Percentiles rank a stretch among this genome's conserved stretches.
These are phyloP conservation scores for Groenewaldozyma tartarivorans DNA, from an alignment of 805 yeast genomes.

Conservation along the genomic window DNA sequence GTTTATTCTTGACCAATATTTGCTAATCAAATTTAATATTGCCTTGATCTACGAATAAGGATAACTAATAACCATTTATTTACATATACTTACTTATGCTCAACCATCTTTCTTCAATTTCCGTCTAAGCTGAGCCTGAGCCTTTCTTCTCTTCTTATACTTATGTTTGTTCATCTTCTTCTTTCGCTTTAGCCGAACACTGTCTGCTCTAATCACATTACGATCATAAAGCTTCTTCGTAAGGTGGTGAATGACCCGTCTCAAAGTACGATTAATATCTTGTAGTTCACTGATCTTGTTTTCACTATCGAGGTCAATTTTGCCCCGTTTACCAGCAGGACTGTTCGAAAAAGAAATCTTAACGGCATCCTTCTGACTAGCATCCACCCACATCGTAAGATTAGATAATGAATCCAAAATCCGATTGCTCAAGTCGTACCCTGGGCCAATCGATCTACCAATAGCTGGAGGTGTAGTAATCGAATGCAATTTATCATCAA, in stretches of 20 bases:
- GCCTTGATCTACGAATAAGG: too few relatives aligned
- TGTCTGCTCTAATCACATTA: conserved; percentile 20
- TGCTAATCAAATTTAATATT: too few relatives aligned
- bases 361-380: not conserved
- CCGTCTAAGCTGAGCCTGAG: conserved; percentile 48
- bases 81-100: too few relatives aligned
- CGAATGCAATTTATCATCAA: not conserved
- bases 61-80: too few relatives aligned
- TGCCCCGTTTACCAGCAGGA: not conserved
- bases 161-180: conserved; percentile 97
- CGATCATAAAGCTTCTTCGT: not conserved
- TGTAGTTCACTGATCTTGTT: not conserved
- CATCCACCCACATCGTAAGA: not conserved
- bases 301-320: not conserved
- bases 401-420: not conserved
- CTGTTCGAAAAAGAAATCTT: not conserved
- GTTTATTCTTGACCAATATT: too few relatives aligned
- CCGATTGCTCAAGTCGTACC: not conserved
- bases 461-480: not conserved
- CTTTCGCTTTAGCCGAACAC: conserved; percentile 49
- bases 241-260: not conserved
- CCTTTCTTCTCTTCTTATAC: conserved; percentile 93
- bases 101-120: conserved; percentile 19
- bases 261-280: not conserved
- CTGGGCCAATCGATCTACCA: too few relatives aligned